A percentile compares a stretch with the other conserved stretches of the same genome.
phyloP scores from a whole-genome alignment of 2,329 filamentous ascomycete species.

The Emydomyces testavorans region DNA sequence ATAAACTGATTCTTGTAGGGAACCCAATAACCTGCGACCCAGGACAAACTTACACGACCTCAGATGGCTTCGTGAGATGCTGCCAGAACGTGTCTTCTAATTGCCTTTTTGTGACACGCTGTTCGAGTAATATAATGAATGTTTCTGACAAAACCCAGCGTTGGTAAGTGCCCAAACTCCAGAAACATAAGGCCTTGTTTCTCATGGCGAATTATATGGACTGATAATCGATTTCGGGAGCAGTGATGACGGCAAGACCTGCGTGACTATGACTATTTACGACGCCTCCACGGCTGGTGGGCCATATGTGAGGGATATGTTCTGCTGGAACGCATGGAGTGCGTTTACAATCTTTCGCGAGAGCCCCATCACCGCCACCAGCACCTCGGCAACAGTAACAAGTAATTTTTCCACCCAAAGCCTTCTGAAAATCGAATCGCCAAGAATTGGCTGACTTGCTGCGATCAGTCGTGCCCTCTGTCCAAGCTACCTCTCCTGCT shows the following conservation, averaged over 20 bases:
- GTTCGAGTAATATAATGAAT: conserved; percentile 7
- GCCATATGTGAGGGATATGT: conserved; percentile 5
- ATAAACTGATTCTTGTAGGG: conserved; percentile 3
- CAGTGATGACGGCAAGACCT: conserved; percentile 1
- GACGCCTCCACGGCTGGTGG: background rate
- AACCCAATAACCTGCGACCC: conserved; percentile 8
- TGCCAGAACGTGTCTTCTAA: background rate
- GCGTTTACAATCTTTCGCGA: conserved; percentile 11
- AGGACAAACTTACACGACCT: conserved; percentile 2
- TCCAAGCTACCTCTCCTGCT: background rate
- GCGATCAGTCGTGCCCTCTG: background rate
- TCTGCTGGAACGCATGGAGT: conserved; percentile 7
- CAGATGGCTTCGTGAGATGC: conserved; percentile 8
- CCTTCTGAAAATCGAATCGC: background rate
- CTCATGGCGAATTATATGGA: background rate
- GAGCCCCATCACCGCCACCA: background rate
- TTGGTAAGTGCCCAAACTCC: background rate
- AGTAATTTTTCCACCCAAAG: background rate
- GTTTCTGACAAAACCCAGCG: background rate
- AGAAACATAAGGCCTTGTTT: background rate
- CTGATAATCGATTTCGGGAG: background rate
- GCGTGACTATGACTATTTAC: conserved; percentile 9
- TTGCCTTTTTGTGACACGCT: conserved; percentile 3
- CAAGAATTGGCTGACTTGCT: background rate
- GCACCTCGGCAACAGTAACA: background rate